A percentile compares a stretch with the other conserved stretches of the same genome.
Conservation (phyloP, 345 rosid species). For the Gossypium anomalum region DNA sequence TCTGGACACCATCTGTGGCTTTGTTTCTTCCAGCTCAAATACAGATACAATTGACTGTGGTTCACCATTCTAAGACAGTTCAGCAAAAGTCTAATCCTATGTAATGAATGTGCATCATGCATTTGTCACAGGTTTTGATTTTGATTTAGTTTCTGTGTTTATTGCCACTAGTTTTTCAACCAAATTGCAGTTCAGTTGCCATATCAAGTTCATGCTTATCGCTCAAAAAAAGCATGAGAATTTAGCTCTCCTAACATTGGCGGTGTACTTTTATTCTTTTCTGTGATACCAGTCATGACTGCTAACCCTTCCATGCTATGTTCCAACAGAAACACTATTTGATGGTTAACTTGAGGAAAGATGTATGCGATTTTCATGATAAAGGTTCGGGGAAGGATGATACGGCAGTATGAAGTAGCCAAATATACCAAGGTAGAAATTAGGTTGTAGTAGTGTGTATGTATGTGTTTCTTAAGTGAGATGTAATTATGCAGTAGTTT, state of each 20-base stretch:
- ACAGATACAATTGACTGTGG: neutral
- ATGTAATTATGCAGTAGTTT: neutral
- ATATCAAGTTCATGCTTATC: neutral
- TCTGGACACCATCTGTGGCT: neutral
- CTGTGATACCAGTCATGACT: neutral
- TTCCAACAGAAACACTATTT: neutral
- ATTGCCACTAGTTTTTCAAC: neutral
- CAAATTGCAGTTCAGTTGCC: neutral
- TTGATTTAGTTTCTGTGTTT: neutral
- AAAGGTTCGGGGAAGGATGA: neutral
- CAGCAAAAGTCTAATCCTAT: neutral
- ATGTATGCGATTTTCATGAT: neutral
- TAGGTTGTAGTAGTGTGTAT: neutral
- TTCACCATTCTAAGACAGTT: neutral
- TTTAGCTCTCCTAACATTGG: neutral
- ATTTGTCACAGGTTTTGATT: neutral
- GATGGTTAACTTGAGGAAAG: neutral
- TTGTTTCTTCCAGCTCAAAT: neutral
- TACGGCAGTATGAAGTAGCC: neutral
- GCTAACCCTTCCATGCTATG: neutral
- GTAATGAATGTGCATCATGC: neutral
- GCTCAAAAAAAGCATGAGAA: neutral
- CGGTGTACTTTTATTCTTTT: neutral
- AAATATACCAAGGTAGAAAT: slow-evolving; percentile 1
- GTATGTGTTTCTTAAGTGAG: neutral